Conservation (phyloP, 129 eudicot genomes). For the Dittrichia graveolens region DNA sequence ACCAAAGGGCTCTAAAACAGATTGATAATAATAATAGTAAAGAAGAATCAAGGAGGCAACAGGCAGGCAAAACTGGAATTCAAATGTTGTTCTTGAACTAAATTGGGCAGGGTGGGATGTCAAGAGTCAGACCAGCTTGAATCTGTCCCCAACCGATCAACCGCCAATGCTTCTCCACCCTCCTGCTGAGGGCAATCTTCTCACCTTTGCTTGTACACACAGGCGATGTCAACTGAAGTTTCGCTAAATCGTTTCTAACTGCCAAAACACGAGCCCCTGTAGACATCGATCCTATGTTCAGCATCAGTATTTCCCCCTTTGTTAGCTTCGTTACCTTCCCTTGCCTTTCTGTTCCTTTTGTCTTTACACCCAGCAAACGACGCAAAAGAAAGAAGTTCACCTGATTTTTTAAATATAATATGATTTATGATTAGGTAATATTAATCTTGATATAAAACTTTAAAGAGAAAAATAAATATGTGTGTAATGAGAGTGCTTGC, state of each 20-base stretch:
- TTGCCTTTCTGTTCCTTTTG: constrained; percentile 90
- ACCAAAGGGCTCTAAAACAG: constrained; percentile 24
- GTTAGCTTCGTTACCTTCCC: constrained; percentile 84
- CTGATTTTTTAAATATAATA: constrained; percentile 31
- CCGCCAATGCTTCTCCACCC: constrained; percentile 99
- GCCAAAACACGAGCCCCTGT: constrained; percentile 96
- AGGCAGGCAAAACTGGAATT: constrained; percentile 43
- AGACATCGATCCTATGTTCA: constrained; percentile 97
- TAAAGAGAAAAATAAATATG: too few species aligned
- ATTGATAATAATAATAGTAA: constrained; percentile 8
- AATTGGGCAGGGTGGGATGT: constrained; percentile 88
- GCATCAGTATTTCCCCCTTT: constrained; percentile 87
- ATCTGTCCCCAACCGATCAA: constrained; percentile 98
- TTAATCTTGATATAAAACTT: too few species aligned
- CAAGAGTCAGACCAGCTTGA: constrained; percentile 91
- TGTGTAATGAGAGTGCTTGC: not conserved
- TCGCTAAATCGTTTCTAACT: constrained; percentile 85
- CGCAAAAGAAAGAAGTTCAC: constrained; percentile 92
- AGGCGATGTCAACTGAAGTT: constrained; percentile 87
- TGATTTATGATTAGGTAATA: too few species aligned
- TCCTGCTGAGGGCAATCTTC: constrained; percentile 88
- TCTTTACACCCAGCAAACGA: constrained; percentile 87
- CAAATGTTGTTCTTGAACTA: constrained; percentile 34
- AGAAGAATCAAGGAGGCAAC: not conserved
- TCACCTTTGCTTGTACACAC: constrained; percentile 98